Conservation (phyloP, 495 filamentous ascomycete species). For the Penicillium salamii region DNA sequence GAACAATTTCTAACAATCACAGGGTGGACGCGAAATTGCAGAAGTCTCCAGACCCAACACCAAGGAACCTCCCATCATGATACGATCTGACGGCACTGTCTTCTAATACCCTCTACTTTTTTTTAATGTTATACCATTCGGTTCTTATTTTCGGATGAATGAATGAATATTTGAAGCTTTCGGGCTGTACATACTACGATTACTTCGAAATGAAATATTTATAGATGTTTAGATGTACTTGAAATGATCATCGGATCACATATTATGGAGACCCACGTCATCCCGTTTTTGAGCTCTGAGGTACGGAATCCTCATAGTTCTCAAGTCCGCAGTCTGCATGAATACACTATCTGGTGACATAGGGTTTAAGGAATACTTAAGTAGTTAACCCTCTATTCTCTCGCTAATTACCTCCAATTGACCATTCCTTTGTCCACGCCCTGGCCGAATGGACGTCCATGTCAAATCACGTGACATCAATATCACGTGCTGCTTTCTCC, state of each 20-base stretch:
- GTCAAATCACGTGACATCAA: background rate
- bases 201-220: background rate
- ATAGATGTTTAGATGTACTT: background rate
- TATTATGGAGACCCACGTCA: background rate
- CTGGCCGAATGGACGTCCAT: too few species aligned
- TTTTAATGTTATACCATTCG: conserved; percentile 20
- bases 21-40: conserved; percentile 95
- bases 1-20: conserved; percentile 25
- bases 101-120: conserved; percentile 58
- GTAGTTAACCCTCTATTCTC: too few species aligned
- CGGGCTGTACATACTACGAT: conserved; percentile 3
- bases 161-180: conserved; percentile 37
- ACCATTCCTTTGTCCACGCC: too few species aligned
- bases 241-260: too few species aligned
- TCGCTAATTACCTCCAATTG: too few species aligned
- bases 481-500: conserved; percentile 27
- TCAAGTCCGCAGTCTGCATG: too few species aligned
- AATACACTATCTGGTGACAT: too few species aligned
- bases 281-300: too few species aligned
- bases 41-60: conserved; percentile 95
- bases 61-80: conserved; percentile 94
- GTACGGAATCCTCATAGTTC: too few species aligned
- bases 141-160: conserved; percentile 13
- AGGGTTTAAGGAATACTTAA: too few species aligned
- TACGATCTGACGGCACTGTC: conserved; percentile 92